These are phyloP conservation scores for Quercus suber DNA, from an alignment of 306 rosid species.

Conservation along the genomic window DNA sequence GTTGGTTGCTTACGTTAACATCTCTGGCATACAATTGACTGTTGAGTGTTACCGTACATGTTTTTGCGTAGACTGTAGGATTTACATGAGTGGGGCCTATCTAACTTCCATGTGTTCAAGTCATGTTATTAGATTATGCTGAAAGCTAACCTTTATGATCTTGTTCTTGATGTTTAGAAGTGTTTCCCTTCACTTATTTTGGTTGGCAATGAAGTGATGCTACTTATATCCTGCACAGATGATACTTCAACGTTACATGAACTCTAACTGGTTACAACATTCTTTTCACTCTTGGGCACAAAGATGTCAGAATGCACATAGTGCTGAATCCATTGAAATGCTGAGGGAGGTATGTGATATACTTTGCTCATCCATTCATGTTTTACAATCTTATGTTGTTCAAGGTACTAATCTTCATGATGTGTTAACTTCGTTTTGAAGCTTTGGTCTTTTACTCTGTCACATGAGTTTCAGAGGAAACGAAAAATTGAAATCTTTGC, in stretches of 20 bases:
- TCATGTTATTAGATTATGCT: background rate
- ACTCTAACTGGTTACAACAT: constrained; percentile 64
- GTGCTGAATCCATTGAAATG: constrained; percentile 77
- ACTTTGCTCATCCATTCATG: constrained; percentile 25
- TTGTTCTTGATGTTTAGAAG: background rate
- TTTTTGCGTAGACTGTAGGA: background rate
- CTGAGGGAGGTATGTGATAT: constrained; percentile 77
- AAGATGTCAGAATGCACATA: constrained; percentile 66
- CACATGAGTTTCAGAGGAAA: background rate
- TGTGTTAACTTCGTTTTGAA: background rate
- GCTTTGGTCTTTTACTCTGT: background rate
- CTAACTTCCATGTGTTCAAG: background rate
- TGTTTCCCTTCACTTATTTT: constrained; percentile 8
- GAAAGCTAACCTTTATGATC: background rate
- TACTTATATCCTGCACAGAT: constrained; percentile 50
- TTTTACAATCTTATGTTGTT: constrained; percentile 5
- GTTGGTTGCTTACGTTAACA: no score
- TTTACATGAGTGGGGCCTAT: background rate
- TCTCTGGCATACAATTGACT: background rate
- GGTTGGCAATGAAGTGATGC: constrained; percentile 17
- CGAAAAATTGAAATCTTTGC: background rate
- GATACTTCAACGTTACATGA: constrained; percentile 59
- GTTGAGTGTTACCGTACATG: background rate
- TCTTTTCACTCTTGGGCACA: constrained; percentile 73
- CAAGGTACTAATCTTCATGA: background rate